phyloP scores from a whole-genome alignment of 495 filamentous ascomycete species.

The Neurospora sp. region DNA sequence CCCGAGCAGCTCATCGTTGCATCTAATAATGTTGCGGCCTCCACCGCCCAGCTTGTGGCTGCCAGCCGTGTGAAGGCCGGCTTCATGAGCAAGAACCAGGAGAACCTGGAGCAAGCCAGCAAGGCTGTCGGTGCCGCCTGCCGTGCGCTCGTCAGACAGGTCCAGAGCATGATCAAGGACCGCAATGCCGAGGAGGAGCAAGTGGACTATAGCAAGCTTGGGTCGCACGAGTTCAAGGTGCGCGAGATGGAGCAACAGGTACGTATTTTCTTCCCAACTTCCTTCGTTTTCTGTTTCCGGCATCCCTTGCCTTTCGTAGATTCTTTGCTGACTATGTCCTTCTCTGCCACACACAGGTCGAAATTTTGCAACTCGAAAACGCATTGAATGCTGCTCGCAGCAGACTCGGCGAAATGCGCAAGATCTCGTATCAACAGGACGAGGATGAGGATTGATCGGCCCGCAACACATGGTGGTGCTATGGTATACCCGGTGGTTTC shows the following conservation, averaged over 20 bases:
- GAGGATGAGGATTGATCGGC: slow-evolving; percentile 41
- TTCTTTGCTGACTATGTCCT: slow-evolving; percentile 5
- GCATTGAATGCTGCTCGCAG: slow-evolving; percentile 67
- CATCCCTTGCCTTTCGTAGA: background rate
- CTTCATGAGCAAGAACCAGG: slow-evolving; percentile 95
- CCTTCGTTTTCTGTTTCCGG: slow-evolving; percentile 8
- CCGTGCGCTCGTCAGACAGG: slow-evolving; percentile 77
- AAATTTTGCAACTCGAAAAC: slow-evolving; percentile 95
- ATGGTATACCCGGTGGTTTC: background rate
- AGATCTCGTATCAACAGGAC: slow-evolving; percentile 93
- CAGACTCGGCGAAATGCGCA: slow-evolving; percentile 93
- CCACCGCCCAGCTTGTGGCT: slow-evolving; percentile 91
- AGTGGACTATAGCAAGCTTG: slow-evolving; percentile 81
- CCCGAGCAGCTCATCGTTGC: slow-evolving; percentile 97
- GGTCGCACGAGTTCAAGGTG: slow-evolving; percentile 93
- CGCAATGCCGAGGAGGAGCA: slow-evolving; percentile 71
- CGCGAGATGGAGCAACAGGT: slow-evolving; percentile 99
- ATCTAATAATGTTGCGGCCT: slow-evolving; percentile 91
- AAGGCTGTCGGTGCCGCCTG: slow-evolving; percentile 89
- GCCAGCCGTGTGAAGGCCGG: slow-evolving; percentile 93
- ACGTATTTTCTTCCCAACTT: slow-evolving; percentile 23
- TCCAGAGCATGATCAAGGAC: slow-evolving; percentile 86
- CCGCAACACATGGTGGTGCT: background rate
- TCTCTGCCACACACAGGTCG: slow-evolving; percentile 57
- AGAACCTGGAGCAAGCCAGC: slow-evolving; percentile 78